Conservation (phyloP, 139 green algal species). For the Tetraselmis striata region DNA sequence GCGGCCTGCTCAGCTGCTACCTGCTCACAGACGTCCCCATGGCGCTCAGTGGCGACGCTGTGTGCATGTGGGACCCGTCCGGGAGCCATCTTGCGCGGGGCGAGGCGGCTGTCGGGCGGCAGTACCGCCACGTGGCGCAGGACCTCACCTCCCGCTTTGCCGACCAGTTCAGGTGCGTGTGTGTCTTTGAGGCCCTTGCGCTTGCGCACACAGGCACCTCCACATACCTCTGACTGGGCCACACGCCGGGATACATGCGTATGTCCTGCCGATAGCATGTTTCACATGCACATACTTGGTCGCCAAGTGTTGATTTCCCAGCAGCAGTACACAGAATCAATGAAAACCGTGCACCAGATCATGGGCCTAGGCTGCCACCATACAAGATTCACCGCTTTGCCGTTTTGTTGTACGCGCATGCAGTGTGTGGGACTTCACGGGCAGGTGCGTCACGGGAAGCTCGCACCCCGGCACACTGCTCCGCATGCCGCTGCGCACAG, state of each 20-base stretch:
- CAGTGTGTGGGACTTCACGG: conserved; percentile 15
- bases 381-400: too few species aligned
- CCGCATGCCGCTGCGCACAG: conserved; percentile 48
- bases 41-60: conserved; percentile 30
- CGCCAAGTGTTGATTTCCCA: too few species aligned
- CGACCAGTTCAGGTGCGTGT: conserved; percentile 37
- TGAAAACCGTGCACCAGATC: too few species aligned
- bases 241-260: too few species aligned
- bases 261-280: too few species aligned
- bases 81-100: conserved; percentile 31
- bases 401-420: background rate
- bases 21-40: conserved; percentile 36
- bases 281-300: too few species aligned
- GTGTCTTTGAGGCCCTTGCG: background rate
- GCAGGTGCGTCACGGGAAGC: background rate
- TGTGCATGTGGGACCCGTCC: conserved; percentile 60
- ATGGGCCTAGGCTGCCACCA: too few species aligned
- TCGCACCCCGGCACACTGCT: conserved; percentile 31
- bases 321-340: too few species aligned
- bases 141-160: conserved; percentile 40
- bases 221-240: background rate
- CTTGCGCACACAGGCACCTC: background rate
- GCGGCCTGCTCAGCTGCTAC: conserved; percentile 35
- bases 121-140: conserved; percentile 33
- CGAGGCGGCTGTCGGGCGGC: conserved; percentile 3